phyloP scores from a whole-genome alignment of 2,329 filamentous ascomycete genomes.

The Cadophora gregata region DNA sequence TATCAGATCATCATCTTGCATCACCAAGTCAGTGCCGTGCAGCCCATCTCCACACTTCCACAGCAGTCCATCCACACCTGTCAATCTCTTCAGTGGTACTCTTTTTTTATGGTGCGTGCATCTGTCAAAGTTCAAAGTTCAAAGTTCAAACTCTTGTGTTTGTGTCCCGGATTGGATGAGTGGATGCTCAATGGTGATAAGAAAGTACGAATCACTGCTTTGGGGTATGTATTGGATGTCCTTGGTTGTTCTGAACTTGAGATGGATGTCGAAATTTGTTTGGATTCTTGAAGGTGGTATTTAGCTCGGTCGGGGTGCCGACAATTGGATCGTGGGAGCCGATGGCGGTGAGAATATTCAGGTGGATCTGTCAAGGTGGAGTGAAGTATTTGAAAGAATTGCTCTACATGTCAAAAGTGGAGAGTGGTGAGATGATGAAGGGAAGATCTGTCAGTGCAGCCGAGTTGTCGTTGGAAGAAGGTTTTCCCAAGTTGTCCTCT shows the following conservation, averaged over 20 bases:
- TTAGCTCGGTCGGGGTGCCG: neutral
- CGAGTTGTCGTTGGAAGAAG: too few species aligned
- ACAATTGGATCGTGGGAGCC: neutral
- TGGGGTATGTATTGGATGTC: neutral
- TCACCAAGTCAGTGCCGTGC: constrained; percentile 2
- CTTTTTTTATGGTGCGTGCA: neutral
- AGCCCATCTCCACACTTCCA: neutral
- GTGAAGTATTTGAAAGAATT: neutral
- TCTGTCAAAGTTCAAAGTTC: neutral
- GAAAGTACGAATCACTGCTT: constrained; percentile 2
- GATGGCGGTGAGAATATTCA: neutral
- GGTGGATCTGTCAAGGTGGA: neutral
- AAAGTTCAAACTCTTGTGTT: neutral
- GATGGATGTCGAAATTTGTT: too few species aligned
- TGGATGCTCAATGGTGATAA: neutral
- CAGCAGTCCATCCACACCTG: neutral
- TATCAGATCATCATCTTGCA: constrained; percentile 5
- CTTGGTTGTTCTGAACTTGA: neutral
- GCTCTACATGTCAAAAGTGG: neutral
- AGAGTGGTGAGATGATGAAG: neutral
- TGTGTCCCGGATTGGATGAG: neutral
- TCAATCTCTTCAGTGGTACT: neutral
- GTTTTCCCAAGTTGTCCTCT: neutral
- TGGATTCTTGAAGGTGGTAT: neutral
- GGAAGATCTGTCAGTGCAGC: neutral